Percentiles rank a stretch among this genome's conserved stretches.
phyloP scores from a whole-genome alignment of 257 asterid genomes.

The Solanum rostratum region DNA sequence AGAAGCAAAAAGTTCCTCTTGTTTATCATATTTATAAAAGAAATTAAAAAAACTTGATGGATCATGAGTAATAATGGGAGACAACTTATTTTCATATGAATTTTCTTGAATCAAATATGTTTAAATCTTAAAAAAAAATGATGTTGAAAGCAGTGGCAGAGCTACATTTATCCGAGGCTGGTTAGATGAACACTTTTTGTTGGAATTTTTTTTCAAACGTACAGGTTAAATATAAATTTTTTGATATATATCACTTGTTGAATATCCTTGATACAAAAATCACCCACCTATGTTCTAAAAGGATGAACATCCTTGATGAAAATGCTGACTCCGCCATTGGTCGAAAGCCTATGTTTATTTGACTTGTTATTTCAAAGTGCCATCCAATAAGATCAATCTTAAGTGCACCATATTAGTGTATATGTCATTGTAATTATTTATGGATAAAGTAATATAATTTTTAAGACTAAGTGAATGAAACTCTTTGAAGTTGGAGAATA shows the following conservation, averaged over 20 bases:
- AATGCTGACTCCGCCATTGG: too few relatives aligned
- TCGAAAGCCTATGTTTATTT: background rate
- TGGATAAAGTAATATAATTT: background rate
- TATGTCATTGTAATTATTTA: background rate
- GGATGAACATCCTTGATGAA: too few relatives aligned
- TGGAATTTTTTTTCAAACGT: too few relatives aligned
- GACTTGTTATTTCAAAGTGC: background rate
- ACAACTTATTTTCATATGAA: background rate
- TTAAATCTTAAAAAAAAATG: background rate
- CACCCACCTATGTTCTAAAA: too few relatives aligned
- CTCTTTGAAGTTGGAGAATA: background rate
- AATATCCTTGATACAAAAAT: too few relatives aligned
- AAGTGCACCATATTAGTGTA: background rate
- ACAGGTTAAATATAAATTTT: too few relatives aligned
- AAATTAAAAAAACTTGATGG: background rate
- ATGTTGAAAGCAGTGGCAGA: too few relatives aligned
- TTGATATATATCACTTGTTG: too few relatives aligned
- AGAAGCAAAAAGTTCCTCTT: background rate
- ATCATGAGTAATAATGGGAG: background rate
- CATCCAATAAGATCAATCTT: background rate
- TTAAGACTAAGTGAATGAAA: background rate
- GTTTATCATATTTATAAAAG: background rate
- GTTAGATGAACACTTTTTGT: too few relatives aligned
- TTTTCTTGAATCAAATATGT: background rate
- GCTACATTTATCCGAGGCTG: too few relatives aligned